Evolutionary conservation across 2,329 filamentous ascomycete species (phyloP).

Genomic region (Colletotrichum shisoi): DNA sequence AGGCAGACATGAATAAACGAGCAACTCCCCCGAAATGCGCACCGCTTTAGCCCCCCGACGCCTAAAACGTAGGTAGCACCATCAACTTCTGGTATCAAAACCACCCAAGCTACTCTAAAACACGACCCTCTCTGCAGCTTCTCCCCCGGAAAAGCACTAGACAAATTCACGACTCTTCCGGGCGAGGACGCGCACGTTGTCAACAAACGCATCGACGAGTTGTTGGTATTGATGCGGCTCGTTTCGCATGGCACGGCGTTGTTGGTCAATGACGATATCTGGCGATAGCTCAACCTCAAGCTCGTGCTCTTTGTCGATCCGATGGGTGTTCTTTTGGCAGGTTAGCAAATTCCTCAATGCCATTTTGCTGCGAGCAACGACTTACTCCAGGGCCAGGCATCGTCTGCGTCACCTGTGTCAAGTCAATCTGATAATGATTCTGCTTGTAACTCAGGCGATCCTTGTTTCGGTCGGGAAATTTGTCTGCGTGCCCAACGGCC

Average conservation of each 20-base stretch:
- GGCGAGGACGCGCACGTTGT: conserved; percentile 72
- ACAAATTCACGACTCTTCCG: conserved; percentile 52
- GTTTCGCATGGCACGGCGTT: conserved; percentile 60
- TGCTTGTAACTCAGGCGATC: conserved; percentile 92
- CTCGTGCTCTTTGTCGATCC: conserved; percentile 74
- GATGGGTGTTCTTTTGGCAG: conserved; percentile 50
- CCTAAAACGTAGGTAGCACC: conserved; percentile 27
- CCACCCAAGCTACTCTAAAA: conserved; percentile 29
- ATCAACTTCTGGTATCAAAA: conserved; percentile 34
- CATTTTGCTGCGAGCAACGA: conserved; percentile 19
- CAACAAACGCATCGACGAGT: conserved; percentile 75
- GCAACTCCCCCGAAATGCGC: conserved; percentile 15
- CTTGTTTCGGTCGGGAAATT: conserved; percentile 74
- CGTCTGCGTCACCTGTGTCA: conserved; percentile 81
- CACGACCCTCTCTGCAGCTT: neutral
- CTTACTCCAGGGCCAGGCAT: conserved; percentile 51
- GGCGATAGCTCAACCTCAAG: conserved; percentile 80
- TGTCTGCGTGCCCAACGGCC: conserved; percentile 50
- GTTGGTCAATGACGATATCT: conserved; percentile 70
- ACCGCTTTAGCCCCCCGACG: conserved; percentile 27
- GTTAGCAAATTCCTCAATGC: conserved; percentile 33
- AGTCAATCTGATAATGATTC: conserved; percentile 85
- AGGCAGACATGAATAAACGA: conserved; percentile 13
- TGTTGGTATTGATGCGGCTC: conserved; percentile 69
- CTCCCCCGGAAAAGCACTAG: conserved; percentile 25